A percentile compares a stretch with the other conserved stretches of the same genome.
phyloP scores from a whole-genome alignment of 2,329 filamentous ascomycete genomes.

The Ophiostoma pallidulum region DNA sequence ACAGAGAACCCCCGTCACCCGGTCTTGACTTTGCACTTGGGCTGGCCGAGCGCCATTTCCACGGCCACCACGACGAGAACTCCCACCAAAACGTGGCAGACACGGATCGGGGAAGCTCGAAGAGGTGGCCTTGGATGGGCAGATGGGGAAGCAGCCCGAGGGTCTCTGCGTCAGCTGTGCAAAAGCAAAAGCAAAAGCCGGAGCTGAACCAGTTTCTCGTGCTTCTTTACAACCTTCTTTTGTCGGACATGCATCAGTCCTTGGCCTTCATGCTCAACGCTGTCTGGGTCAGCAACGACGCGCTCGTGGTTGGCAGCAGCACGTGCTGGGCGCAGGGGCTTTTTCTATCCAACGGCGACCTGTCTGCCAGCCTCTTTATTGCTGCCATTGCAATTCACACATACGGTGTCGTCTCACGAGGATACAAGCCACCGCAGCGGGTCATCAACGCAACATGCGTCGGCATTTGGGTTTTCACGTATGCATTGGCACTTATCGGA shows the following conservation, averaged over 20 bases:
- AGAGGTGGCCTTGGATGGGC: background rate
- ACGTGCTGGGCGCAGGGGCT: constrained; percentile 47
- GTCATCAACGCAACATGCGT: constrained; percentile 34
- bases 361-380: constrained; percentile 49
- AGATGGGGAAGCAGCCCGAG: background rate
- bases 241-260: constrained; percentile 50
- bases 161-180: too few species aligned
- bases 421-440: constrained; percentile 35
- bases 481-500: constrained; percentile 36
- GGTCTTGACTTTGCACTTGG: constrained; percentile 22
- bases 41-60: constrained; percentile 21
- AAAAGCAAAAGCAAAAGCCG: background rate
- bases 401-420: constrained; percentile 42
- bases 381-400: constrained; percentile 49
- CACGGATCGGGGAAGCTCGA: background rate
- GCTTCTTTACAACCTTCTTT: constrained; percentile 49
- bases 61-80: background rate
- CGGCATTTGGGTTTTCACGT: constrained; percentile 40
- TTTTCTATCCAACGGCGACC: constrained; percentile 48
- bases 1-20: background rate
- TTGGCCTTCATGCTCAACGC: constrained; percentile 46
- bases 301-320: constrained; percentile 36
- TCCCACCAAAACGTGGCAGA: background rate
- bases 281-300: constrained; percentile 39
- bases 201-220: constrained; percentile 47